phyloP scores from a whole-genome alignment of 176 grass and related monocot genomes.

The Aegilops umbellulata region DNA sequence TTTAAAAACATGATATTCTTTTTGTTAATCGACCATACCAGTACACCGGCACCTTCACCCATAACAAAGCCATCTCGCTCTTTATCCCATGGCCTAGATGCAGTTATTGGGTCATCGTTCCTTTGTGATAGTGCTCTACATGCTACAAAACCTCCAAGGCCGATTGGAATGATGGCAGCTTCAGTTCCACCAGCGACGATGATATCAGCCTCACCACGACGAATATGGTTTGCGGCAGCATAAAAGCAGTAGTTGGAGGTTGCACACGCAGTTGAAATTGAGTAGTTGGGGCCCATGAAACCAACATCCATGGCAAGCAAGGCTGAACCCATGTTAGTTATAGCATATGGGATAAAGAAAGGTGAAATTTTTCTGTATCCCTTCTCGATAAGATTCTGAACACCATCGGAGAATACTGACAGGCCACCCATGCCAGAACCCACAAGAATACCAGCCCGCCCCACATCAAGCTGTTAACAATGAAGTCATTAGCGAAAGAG shows the following conservation, averaged over 20 bases:
- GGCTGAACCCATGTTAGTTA: slow-evolving; percentile 65
- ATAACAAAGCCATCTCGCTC: slow-evolving; percentile 72
- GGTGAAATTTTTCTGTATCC: slow-evolving; percentile 59
- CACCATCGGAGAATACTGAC: slow-evolving; percentile 48
- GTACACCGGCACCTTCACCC: slow-evolving; percentile 73
- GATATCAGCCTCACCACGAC: slow-evolving; percentile 62
- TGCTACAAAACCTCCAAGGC: slow-evolving; percentile 65
- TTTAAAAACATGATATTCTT: background rate
- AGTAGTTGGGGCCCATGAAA: slow-evolving; percentile 68
- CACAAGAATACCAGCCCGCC: slow-evolving; percentile 58
- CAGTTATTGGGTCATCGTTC: slow-evolving; percentile 56
- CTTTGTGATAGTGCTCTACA: slow-evolving; percentile 69
- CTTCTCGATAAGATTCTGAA: slow-evolving; percentile 61
- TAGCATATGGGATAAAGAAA: slow-evolving; percentile 66
- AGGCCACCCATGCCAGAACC: slow-evolving; percentile 67
- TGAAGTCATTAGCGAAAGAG: background rate
- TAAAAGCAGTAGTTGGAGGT: slow-evolving; percentile 67
- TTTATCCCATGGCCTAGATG: slow-evolving; percentile 69
- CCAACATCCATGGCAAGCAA: slow-evolving; percentile 69
- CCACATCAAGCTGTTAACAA: slow-evolving; percentile 48
- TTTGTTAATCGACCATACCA: slow-evolving; percentile 37
- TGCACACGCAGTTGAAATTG: slow-evolving; percentile 74
- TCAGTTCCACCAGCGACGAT: slow-evolving; percentile 64
- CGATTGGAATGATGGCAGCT: slow-evolving; percentile 63
- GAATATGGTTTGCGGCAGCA: slow-evolving; percentile 68